Base-by-base conservation (phyloP, 2,329 filamentous ascomycete genomes). In the Alternaria arbusti region DNA sequence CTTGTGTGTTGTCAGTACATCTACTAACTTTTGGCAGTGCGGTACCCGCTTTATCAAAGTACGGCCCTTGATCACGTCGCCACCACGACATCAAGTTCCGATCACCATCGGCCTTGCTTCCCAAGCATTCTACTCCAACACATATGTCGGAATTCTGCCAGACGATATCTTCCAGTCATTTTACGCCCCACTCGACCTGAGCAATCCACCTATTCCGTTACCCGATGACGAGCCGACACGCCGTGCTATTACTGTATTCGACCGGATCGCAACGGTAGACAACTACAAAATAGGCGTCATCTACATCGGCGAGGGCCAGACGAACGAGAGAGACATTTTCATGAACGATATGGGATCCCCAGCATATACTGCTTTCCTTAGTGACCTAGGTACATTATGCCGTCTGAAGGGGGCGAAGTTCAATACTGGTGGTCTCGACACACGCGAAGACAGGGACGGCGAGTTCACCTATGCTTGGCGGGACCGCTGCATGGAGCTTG, bases 251-350 rank as follows among this genome's bases (percentile, higher is more conserved):
- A 87, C 87, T 40, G 85, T 89, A 12, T 96, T 99, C 78, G 96
- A 99, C 79, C 89, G 90, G 30, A 96, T 89, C 68, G 91, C 95
- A 40, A 94, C 93, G 9, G 90, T 99, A 5, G 96, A 99, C 79
- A 94, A 94, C 7, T 94, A 98, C 84, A 97, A 97, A 80, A 91
- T 97, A 45, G 96, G 96, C 15, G 91, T 99, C 22, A 90, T 99
- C 44, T 99, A 97, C 79, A 91, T 98, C 67, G 94, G 91, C 57
- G 90, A 96, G 72, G 91, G 91, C 7, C 96, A 99, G 80, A 93
- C 88, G 1, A 82, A 89, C 1, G 96, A 98, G 78, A 83, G 85
- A 1, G 93, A 96, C 59, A 97, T 98, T 36, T 86, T 99, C 26
- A 87, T 91, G 71, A 99, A 99, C 70, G 89, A 92, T 5, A 90